A percentile compares a stretch with the other conserved stretches of the same genome.
phyloP scores from a whole-genome alignment of 768 basidiomycete genomes.

The Cystoderma amianthinum region DNA sequence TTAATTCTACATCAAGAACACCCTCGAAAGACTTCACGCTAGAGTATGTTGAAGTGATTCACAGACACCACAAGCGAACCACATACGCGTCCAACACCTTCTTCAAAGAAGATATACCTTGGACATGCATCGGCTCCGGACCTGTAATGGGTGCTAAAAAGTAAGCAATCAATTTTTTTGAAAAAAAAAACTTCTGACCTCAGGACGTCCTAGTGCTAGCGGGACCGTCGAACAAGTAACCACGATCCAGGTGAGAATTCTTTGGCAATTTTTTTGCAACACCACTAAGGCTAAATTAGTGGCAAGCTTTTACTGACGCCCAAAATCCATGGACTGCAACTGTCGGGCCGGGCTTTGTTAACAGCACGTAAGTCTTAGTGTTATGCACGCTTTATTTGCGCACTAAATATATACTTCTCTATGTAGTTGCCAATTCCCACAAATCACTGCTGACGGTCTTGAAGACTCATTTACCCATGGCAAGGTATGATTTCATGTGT shows the following conservation, averaged over 20 bases:
- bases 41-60: slow-evolving; percentile 44
- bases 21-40: slow-evolving; percentile 27
- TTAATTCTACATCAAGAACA: slow-evolving; percentile 15
- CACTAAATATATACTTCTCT: too few species aligned
- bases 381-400: too few species aligned
- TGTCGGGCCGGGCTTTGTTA: slow-evolving; percentile 36
- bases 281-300: too few species aligned
- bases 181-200: neutral
- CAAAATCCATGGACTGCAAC: slow-evolving; percentile 35
- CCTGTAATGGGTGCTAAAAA: slow-evolving; percentile 24
- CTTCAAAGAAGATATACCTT: slow-evolving; percentile 37
- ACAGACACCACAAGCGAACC: slow-evolving; percentile 47
- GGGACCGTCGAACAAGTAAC: slow-evolving; percentile 18
- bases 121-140: slow-evolving; percentile 36
- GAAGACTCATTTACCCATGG: slow-evolving; percentile 39
- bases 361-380: slow-evolving; percentile 26
- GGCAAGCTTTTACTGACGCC: slow-evolving; percentile 30
- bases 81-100: slow-evolving; percentile 45
- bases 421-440: slow-evolving; percentile 42
- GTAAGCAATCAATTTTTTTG: slow-evolving; percentile 10
- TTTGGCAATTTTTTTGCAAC: neutral
- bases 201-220: slow-evolving; percentile 9
- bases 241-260: slow-evolving; percentile 24
- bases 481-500: slow-evolving; percentile 15
- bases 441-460: slow-evolving; percentile 37